Percentiles rank a stretch among this genome's conserved stretches.
Evolutionary conservation across 768 basidiomycete species (phyloP).

Genomic region (Calocera viscosa): DNA sequence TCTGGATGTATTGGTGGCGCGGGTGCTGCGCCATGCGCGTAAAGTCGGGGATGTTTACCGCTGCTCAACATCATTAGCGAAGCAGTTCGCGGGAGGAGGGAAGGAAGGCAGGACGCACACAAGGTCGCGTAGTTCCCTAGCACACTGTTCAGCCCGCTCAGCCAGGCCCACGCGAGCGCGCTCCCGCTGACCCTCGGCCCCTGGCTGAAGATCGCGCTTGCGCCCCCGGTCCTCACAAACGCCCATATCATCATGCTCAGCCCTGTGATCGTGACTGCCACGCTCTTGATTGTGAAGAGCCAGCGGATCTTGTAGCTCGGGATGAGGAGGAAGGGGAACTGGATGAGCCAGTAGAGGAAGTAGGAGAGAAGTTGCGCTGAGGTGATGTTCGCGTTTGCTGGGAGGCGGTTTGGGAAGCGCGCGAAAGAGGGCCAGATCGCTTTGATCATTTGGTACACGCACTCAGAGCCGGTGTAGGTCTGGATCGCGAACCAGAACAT

Average conservation of each 20-base stretch:
- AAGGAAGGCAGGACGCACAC: constrained; percentile 39
- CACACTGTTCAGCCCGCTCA: constrained; percentile 62
- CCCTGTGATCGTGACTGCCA: constrained; percentile 53
- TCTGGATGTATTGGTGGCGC: constrained; percentile 55
- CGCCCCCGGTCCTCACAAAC: constrained; percentile 45
- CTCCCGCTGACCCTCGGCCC: constrained; percentile 42
- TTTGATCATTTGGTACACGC: constrained; percentile 56
- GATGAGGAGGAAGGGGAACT: constrained; percentile 61
- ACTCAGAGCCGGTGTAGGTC: constrained; percentile 15
- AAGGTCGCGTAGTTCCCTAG: constrained; percentile 49
- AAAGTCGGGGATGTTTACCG: constrained; percentile 69
- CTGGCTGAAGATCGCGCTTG: constrained; percentile 44
- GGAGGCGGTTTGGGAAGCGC: constrained; percentile 50
- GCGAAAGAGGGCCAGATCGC: constrained; percentile 70
- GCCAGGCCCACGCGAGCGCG: constrained; percentile 62
- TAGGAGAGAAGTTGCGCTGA: constrained; percentile 55
- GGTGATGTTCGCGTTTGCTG: constrained; percentile 48
- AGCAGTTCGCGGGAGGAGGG: not conserved
- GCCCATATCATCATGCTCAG: constrained; percentile 71
- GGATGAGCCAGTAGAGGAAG: constrained; percentile 64
- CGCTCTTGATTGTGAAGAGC: constrained; percentile 57
- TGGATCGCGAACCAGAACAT: constrained; percentile 52
- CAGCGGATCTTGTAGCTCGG: constrained; percentile 67
- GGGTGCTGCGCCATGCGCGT: constrained; percentile 55
- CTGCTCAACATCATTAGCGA: not conserved